Evolutionary conservation across 305 asterid species (phyloP).

Genomic region (Coffea humblotiana): DNA sequence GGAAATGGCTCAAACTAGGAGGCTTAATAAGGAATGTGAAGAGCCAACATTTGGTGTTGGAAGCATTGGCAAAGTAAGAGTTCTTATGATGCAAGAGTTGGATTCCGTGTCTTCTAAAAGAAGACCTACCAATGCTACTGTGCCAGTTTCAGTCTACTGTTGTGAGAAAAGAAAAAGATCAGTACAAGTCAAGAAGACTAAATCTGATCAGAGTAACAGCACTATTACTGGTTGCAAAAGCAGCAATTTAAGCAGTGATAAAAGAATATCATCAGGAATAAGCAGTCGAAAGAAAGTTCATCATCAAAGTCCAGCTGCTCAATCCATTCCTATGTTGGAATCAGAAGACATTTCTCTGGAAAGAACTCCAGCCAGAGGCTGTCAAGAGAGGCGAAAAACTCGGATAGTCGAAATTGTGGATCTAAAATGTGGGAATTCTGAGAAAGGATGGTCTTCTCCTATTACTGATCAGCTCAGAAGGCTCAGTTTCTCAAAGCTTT

Average conservation of each 20-base stretch:
- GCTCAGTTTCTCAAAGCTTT: constrained; percentile 17
- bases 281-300: neutral
- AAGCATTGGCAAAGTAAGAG: constrained; percentile 9
- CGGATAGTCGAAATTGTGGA: constrained; percentile 18
- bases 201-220: neutral
- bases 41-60: constrained; percentile 13
- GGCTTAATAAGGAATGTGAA: neutral
- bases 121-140: neutral
- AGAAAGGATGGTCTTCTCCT: constrained; percentile 2
- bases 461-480: constrained; percentile 14
- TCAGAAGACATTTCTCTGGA: constrained; percentile 10
- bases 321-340: constrained; percentile 12
- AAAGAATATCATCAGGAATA: neutral
- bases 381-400: neutral
- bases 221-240: neutral
- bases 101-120: neutral
- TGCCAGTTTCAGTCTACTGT: constrained; percentile 15
- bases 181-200: neutral
- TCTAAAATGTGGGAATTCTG: constrained; percentile 15
- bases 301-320: neutral
- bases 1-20: neutral
- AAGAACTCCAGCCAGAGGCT: neutral
- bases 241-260: neutral
- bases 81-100: constrained; percentile 20
- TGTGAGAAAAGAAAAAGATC: neutral